phyloP scores from a whole-genome alignment of 306 rosid genomes.

The Macrotyloma uniflorum region DNA sequence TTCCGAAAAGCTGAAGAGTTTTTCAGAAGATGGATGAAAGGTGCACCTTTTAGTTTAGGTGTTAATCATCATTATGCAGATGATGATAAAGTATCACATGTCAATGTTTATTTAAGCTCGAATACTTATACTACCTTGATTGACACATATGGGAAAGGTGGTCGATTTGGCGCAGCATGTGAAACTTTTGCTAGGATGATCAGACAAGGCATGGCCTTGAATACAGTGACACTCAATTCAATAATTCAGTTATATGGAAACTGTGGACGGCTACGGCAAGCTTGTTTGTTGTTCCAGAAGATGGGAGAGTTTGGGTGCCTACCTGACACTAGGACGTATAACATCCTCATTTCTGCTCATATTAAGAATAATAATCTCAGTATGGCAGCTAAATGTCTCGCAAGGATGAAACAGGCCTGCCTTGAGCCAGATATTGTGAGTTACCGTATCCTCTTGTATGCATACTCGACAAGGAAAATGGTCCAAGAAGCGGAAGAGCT shows the following conservation, averaged over 20 bases:
- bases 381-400: constrained; percentile 60
- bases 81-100: constrained; percentile 18
- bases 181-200: constrained; percentile 72
- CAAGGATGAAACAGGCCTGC: constrained; percentile 61
- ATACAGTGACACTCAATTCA: constrained; percentile 76
- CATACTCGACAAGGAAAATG: constrained; percentile 76
- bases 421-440: constrained; percentile 69
- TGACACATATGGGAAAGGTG: constrained; percentile 76
- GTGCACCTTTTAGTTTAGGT: constrained; percentile 37
- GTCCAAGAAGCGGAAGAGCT: constrained; percentile 66
- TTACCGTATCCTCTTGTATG: constrained; percentile 73
- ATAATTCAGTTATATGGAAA: constrained; percentile 85
- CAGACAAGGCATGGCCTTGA: constrained; percentile 62
- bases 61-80: not conserved
- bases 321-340: constrained; percentile 76
- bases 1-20: constrained; percentile 65
- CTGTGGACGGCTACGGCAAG: constrained; percentile 59
- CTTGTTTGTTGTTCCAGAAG: constrained; percentile 55
- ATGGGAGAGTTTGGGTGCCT: constrained; percentile 72
- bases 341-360: constrained; percentile 67
- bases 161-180: constrained; percentile 62
- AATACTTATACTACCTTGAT: constrained; percentile 70
- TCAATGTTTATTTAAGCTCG: constrained; percentile 53
- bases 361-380: constrained; percentile 59
- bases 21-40: constrained; percentile 64